Percentiles rank a stretch among this genome's conserved stretches.
phyloP scores from a whole-genome alignment of 305 asterid species.

The Striga hermonthica region DNA sequence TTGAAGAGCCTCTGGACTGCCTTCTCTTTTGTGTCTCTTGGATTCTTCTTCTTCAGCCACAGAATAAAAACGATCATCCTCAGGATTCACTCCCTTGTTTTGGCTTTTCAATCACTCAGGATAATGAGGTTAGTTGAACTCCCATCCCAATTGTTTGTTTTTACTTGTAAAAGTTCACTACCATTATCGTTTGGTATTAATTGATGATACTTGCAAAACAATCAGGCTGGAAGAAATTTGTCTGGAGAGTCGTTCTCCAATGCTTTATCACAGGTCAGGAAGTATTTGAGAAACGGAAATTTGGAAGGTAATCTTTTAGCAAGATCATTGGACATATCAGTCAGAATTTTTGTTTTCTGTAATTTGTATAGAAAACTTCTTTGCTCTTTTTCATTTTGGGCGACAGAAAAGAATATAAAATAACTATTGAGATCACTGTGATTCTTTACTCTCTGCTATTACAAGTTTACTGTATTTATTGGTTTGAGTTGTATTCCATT shows the following conservation, averaged over 20 bases:
- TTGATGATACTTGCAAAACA: constrained; percentile 25
- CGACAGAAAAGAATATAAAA: no score
- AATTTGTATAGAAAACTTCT: neutral
- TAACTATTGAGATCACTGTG: neutral
- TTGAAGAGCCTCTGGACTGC: constrained; percentile 82
- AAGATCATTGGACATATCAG: no score
- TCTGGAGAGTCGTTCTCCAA: constrained; percentile 60
- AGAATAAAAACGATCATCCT: constrained; percentile 47
- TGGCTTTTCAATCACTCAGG: constrained; percentile 82
- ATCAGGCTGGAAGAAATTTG: constrained; percentile 56
- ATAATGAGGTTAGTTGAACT: constrained; percentile 51
- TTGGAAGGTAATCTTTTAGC: constrained; percentile 55
- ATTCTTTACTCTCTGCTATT: constrained; percentile 1
- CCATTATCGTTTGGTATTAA: constrained; percentile 25
- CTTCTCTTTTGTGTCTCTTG: constrained; percentile 78
- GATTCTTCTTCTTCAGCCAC: constrained; percentile 84
- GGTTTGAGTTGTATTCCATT: neutral
- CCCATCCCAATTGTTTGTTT: constrained; percentile 21
- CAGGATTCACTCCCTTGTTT: constrained; percentile 61
- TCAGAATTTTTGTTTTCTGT: constrained; percentile 2
- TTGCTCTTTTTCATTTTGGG: neutral
- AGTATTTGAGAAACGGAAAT: constrained; percentile 55
- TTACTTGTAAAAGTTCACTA: constrained; percentile 20
- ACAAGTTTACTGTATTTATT: constrained; percentile 1
- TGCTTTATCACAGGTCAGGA: constrained; percentile 58